These are phyloP conservation scores for Rehmannia glutinosa DNA, from an alignment of 257 asterid genomes.

Conservation along the genomic window DNA sequence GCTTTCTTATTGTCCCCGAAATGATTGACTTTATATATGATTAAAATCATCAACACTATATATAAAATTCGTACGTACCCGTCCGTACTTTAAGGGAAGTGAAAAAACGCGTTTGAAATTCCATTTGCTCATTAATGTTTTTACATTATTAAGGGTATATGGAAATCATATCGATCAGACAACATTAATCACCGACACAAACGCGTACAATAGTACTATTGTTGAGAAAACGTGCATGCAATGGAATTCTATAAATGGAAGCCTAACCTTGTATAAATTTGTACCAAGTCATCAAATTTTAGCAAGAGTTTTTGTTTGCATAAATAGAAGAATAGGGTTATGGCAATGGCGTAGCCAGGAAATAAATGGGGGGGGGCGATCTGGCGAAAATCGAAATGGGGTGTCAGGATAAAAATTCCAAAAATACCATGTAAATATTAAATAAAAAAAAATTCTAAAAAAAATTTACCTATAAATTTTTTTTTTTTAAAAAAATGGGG, in stretches of 20 bases:
- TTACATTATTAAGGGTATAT: not conserved
- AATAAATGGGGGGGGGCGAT: too few relatives aligned
- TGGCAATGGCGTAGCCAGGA: too few relatives aligned
- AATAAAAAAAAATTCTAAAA: too few relatives aligned
- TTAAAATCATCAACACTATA: too few relatives aligned
- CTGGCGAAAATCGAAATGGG: too few relatives aligned
- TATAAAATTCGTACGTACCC: not conserved
- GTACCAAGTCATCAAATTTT: not conserved
- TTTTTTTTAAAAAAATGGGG: too few relatives aligned
- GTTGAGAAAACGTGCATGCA: constrained; percentile 24
- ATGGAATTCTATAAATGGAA: constrained; percentile 28
- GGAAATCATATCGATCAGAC: not conserved
- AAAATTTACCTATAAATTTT: too few relatives aligned
- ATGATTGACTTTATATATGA: not conserved
- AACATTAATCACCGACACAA: constrained; percentile 49
- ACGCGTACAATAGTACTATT: constrained; percentile 13
- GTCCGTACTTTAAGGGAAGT: not conserved
- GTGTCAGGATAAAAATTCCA: too few relatives aligned
- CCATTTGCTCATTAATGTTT: not conserved
- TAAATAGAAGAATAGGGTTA: not conserved
- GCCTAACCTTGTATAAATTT: not conserved
- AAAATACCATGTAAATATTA: too few relatives aligned
- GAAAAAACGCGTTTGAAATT: not conserved
- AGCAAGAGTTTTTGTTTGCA: not conserved
- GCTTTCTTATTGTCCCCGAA: not conserved